Evolutionary conservation across 345 rosid species (phyloP).

Genomic region (Populus tremula): DNA sequence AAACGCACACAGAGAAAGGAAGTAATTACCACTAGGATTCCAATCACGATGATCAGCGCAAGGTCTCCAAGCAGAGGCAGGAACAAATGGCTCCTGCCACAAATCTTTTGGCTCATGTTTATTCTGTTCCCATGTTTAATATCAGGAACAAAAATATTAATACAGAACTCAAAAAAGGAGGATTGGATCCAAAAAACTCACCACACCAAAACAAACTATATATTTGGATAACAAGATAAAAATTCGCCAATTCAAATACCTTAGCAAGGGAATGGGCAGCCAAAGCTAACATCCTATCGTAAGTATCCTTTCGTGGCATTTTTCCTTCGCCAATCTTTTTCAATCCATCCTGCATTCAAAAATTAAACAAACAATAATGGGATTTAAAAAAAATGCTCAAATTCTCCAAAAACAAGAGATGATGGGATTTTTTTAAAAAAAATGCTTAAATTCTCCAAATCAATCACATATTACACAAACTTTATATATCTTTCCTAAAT

Average conservation of each 20-base stretch:
- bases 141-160: neutral
- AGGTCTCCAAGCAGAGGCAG: conserved; percentile 86
- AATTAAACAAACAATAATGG: neutral
- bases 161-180: neutral
- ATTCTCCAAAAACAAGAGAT: neutral
- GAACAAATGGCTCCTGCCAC: conserved; percentile 74
- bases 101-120: conserved; percentile 89
- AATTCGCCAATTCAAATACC: conserved; percentile 40
- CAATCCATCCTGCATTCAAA: conserved; percentile 38
- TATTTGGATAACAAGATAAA: neutral
- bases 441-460: neutral
- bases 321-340: conserved; percentile 45
- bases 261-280: conserved; percentile 96
- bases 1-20: conserved; percentile 8
- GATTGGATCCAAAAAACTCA: neutral
- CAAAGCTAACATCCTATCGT: conserved; percentile 76
- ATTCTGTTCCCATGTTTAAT: conserved; percentile 51
- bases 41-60: conserved; percentile 77
- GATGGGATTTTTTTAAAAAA: neutral
- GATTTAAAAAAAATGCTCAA: neutral
- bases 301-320: conserved; percentile 47
- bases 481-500: neutral
- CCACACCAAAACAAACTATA: neutral
- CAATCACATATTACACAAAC: neutral
- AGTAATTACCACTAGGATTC: conserved; percentile 56